Conservation (phyloP, 331 rosid genomes). For the Pyrus hybrid region DNA sequence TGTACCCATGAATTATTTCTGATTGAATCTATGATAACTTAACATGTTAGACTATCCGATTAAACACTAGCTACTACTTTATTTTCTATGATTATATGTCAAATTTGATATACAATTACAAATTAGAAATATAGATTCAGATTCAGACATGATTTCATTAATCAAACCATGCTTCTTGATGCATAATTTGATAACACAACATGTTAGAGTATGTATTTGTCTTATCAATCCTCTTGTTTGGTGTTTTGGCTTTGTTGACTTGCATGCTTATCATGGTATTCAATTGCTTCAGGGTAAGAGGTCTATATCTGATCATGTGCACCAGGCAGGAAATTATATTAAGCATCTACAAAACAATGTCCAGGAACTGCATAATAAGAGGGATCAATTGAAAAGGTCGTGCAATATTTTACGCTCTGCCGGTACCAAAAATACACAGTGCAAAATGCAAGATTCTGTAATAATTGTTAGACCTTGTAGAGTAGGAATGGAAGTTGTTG, state of each 20-base stretch:
- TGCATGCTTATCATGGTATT: background rate
- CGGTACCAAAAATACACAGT: background rate
- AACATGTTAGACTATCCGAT: background rate
- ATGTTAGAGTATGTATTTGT: background rate
- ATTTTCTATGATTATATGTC: background rate
- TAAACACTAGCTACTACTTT: too few relatives aligned
- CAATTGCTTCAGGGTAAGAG: constrained; percentile 34
- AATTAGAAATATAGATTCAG: background rate
- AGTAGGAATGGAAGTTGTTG: constrained; percentile 27
- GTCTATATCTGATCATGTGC: constrained; percentile 35
- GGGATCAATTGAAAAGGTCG: constrained; percentile 18
- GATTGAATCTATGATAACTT: background rate
- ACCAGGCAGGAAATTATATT: constrained; percentile 28
- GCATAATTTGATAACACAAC: background rate
- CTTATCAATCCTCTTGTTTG: background rate
- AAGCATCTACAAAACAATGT: constrained; percentile 14
- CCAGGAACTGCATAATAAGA: constrained; percentile 16
- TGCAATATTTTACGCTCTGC: background rate
- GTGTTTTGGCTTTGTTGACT: background rate
- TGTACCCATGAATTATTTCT: too few relatives aligned
- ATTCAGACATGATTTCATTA: background rate
- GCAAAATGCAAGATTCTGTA: background rate
- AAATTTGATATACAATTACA: background rate
- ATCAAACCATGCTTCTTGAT: background rate
- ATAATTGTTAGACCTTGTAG: constrained; percentile 6